Base-by-base conservation (phyloP, 805 yeast genomes). In the Aciculoconidium aculeatum region DNA sequence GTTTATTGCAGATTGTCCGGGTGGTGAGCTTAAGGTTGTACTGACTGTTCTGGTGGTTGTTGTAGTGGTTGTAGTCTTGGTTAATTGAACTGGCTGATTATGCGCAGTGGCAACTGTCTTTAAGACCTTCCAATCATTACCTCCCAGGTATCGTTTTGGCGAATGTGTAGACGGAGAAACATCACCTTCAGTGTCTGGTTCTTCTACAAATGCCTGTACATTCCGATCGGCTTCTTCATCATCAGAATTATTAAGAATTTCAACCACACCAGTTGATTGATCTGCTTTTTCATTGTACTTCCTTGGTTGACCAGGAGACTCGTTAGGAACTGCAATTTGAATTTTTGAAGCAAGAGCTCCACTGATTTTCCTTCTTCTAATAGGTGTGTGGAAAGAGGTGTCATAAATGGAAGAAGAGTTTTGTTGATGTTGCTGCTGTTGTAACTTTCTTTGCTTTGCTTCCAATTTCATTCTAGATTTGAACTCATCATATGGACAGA, bases 271-370 rank as follows among this genome's bases (percentile, higher is more conserved):
- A 7, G 37, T 29, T 3, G 53, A 40, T 27, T 39, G 42, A 6
- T 49, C 44, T 15, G 39, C 50, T n/a, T n/a, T n/a, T 5, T 63
- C 61, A 20, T 60, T 55, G 40, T 60, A 60, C 47, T 90, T 90
- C 49, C 96, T 73, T 22, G 98, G 98, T 57, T 92, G 98, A 2
- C 97, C 98, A 0, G 98, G 98, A 2, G 96, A 85, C 28, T 85
- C 85, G 41, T 73, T 72, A 4, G 97, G 98, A 11, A 92, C 87
- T 0, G 92, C 92, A 21, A 77, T 72, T 45, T 73, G 81, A 17
- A 75, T 71, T 43, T 79, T 76, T 30, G 78, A 72, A 19, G 81
- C 74, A 33, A 75, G 73, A 0, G 84, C 77, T 4, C 88, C 82
- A 40, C 77, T 66, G 34, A 76, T 73, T 43, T 79, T 70, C 32